A percentile compares a stretch with the other conserved stretches of the same genome.
phyloP scores from a whole-genome alignment of 2,329 filamentous ascomycete genomes.

The Colletotrichum sp. region DNA sequence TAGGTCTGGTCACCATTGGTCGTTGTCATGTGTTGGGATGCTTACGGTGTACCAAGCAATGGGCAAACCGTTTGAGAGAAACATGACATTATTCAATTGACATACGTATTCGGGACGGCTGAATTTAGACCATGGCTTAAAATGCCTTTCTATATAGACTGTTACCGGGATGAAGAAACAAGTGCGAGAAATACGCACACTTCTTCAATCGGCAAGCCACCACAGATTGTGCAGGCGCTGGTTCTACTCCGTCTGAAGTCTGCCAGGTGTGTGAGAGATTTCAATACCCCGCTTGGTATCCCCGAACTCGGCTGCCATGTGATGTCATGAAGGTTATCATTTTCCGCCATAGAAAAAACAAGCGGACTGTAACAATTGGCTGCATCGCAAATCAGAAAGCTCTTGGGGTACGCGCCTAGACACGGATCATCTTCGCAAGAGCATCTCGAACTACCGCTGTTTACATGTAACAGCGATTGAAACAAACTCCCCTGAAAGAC shows the following conservation, averaged over 20 bases:
- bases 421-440: background rate
- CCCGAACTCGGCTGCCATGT: background rate
- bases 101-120: accelerated
- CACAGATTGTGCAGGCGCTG: background rate
- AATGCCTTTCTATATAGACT: background rate
- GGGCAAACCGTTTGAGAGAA: background rate
- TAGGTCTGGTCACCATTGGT: background rate
- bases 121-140: accelerated
- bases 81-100: background rate
- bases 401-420: background rate
- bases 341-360: background rate
- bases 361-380: background rate
- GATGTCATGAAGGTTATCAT: background rate
- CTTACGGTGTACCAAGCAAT: background rate
- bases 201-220: accelerated
- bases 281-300: background rate
- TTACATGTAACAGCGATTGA: background rate
- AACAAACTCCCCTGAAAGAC: too few relatives aligned
- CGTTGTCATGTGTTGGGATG: background rate
- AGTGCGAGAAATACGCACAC: accelerated
- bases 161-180: accelerated
- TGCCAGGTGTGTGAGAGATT: background rate
- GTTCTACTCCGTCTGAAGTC: background rate
- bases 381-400: background rate
- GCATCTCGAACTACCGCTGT: background rate